Evolutionary conservation across 768 basidiomycete genomes (phyloP), one percentile per base, ranked within the genome.

Genomic region (Chalciporus sphaerocephalus): DNA sequence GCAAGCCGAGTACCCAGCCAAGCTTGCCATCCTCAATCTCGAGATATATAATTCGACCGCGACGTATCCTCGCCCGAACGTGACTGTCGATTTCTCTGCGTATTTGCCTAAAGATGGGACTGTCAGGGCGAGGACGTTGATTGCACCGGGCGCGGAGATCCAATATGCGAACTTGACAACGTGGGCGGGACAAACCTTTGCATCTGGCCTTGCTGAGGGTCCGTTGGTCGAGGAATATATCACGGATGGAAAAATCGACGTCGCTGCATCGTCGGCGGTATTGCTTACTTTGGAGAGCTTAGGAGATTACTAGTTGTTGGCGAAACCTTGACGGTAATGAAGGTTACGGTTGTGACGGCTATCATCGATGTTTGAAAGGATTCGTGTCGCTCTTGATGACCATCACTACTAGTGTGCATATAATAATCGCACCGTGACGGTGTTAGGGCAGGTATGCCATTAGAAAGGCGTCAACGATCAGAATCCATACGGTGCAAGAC

Each of bases 11-110:
- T 71, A 67, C 46, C 75, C 76, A 0, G 51, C 65, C 15, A 78
- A 77, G 55, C 56, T 79, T 5, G 76, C 72, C 0, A 62, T 79
- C 5, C 58, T 79, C 17, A 79, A 79, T 44, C 55, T 79, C 34
- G 62, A 79, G 47, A 74, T 78, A 13, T 78, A 70, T 60, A 79
- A 78, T 46, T 65, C 72, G 32, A 78, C 74, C 0, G 68, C 72
- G 22, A 52, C 58, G 0, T 66, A 60, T 8, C 52, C 66, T n/a
- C 69, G 76, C 6, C 75, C 76, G 10, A 58, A 50, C 3, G 57
- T 68, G n/a, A 64, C 66, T 2, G 71, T 80, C 44, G 73, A 79
- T 47, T 71, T 79, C 17, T 74, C 71, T 7, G 60, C 66, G 2
- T 73, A 69, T 54, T 46, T 74, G 40, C 53, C 60, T n/a, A 32